Base-by-base conservation (phyloP, 257 asterid genomes). In the Thymus mandschuricus region DNA sequence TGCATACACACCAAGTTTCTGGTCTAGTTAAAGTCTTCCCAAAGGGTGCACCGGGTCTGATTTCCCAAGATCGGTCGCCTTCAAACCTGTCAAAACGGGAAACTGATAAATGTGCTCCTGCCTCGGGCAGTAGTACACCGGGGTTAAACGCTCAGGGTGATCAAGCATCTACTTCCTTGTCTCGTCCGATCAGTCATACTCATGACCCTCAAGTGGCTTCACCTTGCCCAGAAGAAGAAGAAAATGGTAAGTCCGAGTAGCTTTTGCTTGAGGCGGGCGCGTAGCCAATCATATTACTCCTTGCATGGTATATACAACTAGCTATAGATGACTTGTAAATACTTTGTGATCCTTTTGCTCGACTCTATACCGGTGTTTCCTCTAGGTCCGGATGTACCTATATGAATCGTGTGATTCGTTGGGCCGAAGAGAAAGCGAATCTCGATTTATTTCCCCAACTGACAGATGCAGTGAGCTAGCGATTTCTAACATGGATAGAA, bases 101-200 rank as follows among this genome's bases (percentile, higher is more conserved):
- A 63, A 66, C 67, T 29, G 86, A 57, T 43, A 77, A 69, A 64
- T 48, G 59, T 55, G 10, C 65, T 73, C 66, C 76, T 54, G 64
- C 69, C 41, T 51, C 62, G 8, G 80, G 74, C 58, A 72, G 58
- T 72, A 41, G 21, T 21, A 21, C 21, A 21, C 21, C 21, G 21
- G 21, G 21, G 21, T 21, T 21, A 21, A 21, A 21, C 21, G 21
- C 21, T 21, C 21, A 21, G 21, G 21, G 21, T 21, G 21, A 21
- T 21, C 21, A 21, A 21, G 21, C 21, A 21, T 21, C 21, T 21
- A 21, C 21, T 21, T 21, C 21, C 21, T 21, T 21, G 21, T 21
- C 21, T 21, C 21, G 21, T 21, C 21, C 21, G 21, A 21, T 21
- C 21, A 21, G 21, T 21, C 21, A 21, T 21, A 21, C 21, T 21